Evolutionary conservation across 1,284 basidiomycete genomes (phyloP).

Genomic region (Pseudozyma pruni): DNA sequence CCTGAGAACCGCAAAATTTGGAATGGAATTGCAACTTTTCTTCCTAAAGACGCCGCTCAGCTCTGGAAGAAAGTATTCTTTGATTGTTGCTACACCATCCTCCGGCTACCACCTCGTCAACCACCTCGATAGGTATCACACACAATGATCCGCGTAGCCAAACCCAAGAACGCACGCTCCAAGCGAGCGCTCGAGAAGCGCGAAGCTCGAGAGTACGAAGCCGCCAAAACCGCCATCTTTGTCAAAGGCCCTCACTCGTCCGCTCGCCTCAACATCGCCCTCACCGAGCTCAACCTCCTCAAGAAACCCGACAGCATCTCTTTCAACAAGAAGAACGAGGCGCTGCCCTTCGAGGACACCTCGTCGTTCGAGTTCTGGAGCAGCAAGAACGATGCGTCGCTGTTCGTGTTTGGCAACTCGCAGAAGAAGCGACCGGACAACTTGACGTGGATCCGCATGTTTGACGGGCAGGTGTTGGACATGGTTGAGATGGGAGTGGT

Average conservation of each 20-base stretch:
- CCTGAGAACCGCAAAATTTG: constrained; percentile 8
- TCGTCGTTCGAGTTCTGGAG: constrained; percentile 90
- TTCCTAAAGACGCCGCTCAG: constrained; percentile 1
- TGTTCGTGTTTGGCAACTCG: constrained; percentile 90
- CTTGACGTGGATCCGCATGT: constrained; percentile 86
- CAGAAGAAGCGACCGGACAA: constrained; percentile 95
- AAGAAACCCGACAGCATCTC: constrained; percentile 77
- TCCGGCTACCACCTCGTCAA: neutral
- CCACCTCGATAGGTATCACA: neutral
- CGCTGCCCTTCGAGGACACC: constrained; percentile 88
- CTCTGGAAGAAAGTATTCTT: no score
- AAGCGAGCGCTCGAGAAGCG: constrained; percentile 90
- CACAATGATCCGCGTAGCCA: constrained; percentile 69
- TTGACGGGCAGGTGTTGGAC: constrained; percentile 86
- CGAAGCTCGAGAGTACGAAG: constrained; percentile 85
- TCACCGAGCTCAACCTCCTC: constrained; percentile 76
- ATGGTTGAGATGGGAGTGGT: constrained; percentile 94
- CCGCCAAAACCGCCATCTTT: constrained; percentile 84
- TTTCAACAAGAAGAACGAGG: constrained; percentile 92
- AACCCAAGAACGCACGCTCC: constrained; percentile 96
- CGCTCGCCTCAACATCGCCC: constrained; percentile 79
- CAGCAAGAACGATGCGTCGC: constrained; percentile 89
- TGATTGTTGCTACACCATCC: neutral
- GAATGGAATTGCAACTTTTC: neutral
- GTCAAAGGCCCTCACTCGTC: constrained; percentile 88